phyloP scores from a whole-genome alignment of 2,329 filamentous ascomycete genomes.

The Sporothrix schenckii region DNA sequence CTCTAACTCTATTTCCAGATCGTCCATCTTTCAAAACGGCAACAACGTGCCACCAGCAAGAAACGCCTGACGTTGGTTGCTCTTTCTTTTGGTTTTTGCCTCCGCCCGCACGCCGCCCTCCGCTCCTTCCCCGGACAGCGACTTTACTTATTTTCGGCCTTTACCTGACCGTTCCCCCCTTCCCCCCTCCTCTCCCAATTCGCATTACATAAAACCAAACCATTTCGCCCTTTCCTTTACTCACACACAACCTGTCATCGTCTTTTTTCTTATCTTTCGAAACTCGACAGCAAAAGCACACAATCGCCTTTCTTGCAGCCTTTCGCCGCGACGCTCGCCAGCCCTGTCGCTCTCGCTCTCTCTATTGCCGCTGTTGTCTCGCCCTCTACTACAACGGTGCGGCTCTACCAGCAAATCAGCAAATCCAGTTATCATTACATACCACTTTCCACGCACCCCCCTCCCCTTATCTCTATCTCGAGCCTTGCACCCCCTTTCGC shows the following conservation, averaged over 20 bases:
- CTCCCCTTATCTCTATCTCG: slow-evolving; percentile 28
- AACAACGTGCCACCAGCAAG: slow-evolving; percentile 8
- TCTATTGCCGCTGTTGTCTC: background rate
- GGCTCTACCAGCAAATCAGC: slow-evolving; percentile 29
- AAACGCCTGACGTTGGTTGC: slow-evolving; percentile 21
- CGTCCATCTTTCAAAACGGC: slow-evolving; percentile 1
- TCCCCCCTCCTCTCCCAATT: slow-evolving; percentile 42
- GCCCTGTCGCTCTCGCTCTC: slow-evolving; percentile 4
- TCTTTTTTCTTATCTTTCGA: slow-evolving; percentile 46
- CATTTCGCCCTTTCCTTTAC: slow-evolving; percentile 49
- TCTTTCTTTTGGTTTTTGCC: slow-evolving; percentile 14
- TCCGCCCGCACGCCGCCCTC: slow-evolving; percentile 8
- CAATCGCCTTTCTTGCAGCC: slow-evolving; percentile 30
- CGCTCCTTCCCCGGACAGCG: slow-evolving; percentile 21
- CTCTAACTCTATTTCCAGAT: background rate
- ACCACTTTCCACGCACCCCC: slow-evolving; percentile 25
- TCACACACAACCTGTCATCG: slow-evolving; percentile 48
- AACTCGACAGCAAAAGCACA: slow-evolving; percentile 32
- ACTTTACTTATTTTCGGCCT: background rate
- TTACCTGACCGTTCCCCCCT: slow-evolving; percentile 34
- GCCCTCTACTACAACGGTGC: slow-evolving; percentile 22
- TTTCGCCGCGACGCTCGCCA: slow-evolving; percentile 17
- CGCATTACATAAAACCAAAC: slow-evolving; percentile 56
- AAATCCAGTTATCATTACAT: slow-evolving; percentile 32
- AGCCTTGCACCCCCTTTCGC: slow-evolving; percentile 6